phyloP scores from a whole-genome alignment of 2,329 filamentous ascomycete species.

The Colletotrichum sp. region DNA sequence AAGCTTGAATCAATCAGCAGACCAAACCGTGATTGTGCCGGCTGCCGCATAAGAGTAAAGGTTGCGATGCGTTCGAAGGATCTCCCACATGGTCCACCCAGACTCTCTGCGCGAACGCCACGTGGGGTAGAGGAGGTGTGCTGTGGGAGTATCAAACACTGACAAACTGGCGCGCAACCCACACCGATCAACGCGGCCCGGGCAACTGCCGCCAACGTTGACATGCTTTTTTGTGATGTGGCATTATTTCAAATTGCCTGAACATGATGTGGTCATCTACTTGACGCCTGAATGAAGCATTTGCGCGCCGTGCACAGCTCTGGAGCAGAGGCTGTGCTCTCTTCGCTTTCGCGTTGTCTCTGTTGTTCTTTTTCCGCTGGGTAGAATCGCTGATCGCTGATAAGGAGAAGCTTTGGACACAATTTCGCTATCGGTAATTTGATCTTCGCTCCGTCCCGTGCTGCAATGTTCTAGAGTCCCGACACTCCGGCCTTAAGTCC shows the following conservation, averaged over 20 bases:
- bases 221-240: neutral
- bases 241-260: neutral
- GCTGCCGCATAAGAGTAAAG: neutral
- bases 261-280: neutral
- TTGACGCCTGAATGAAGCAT: neutral
- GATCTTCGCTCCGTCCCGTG: neutral
- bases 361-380: neutral
- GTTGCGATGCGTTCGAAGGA: neutral
- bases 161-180: neutral
- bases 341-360: neutral
- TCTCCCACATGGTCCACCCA: neutral
- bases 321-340: neutral
- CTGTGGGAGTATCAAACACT: neutral
- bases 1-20: neutral
- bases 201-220: neutral
- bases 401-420: neutral
- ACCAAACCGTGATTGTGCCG: neutral
- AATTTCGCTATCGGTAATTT: slow-evolving; percentile 8
- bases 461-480: neutral
- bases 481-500: neutral
- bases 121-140: neutral
- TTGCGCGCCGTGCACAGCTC: neutral
- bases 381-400: neutral
- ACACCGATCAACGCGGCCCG: neutral
- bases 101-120: neutral